Base-by-base conservation (phyloP, 1,139 yeast genomes). In the Sugiyamaella xylanicola region DNA sequence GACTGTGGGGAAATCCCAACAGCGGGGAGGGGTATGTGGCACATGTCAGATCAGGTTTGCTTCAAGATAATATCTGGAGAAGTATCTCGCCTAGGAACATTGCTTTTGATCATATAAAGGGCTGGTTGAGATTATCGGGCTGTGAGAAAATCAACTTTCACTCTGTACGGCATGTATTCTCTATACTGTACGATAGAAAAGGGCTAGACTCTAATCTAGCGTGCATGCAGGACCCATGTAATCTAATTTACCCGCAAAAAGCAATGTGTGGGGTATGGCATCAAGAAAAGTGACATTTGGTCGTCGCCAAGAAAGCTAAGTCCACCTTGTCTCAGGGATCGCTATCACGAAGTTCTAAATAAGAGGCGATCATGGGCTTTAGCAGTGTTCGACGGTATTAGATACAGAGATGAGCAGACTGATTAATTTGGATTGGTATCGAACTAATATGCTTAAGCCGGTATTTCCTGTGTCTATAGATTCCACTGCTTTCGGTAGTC, bases 201-300 rank as follows among this genome's bases (percentile, higher is more conserved):
- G 37, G 15, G 15, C 15, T 32, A 32, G 37, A n/a, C 37, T 4
- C 15, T 7, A 32, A 8, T 32, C 37, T 32, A 32, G 15, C 37
- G 37, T 32, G 37, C 37, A 32, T 32, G 37, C 37, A 32, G 37
- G 37, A 11, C 37, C 37, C 37, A 7, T 13, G 8, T 4, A 32
- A 8, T 11, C 13, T n/a, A 32, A 8, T 32, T 32, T 32, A 32
- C 15, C 37, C 37, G 37, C 4, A 7, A 32, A 32, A 32, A 32
- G 37, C 15, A 32, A 32, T 32, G 37, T 32, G 37, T 32, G 37
- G 37, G 37, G 37, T 32, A 32, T 8, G 37, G 37, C 37, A 32
- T 32, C 37, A 32, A 13, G 15, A 32, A 15, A 4, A 32, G n/a
- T n/a, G n/a, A n/a, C n/a, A n/a, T n/a, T 32, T 32, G 8, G 37